A percentile compares a stretch with the other conserved stretches of the same genome.
phyloP scores from a whole-genome alignment of 1,284 basidiomycete species.

The Ceratobasidium sp. region DNA sequence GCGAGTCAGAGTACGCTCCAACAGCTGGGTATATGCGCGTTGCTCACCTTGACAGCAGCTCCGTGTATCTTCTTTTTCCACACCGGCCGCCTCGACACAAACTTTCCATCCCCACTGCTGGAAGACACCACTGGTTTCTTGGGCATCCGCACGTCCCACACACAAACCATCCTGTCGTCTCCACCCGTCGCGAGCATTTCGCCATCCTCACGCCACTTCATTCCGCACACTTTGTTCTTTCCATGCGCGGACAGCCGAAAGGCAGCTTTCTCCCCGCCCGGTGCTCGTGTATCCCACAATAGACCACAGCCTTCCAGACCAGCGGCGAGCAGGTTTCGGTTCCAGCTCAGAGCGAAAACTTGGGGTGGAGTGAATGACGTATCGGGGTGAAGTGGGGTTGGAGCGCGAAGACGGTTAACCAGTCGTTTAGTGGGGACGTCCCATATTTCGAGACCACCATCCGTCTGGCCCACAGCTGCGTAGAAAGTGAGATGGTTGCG shows the following conservation, averaged over 20 bases:
- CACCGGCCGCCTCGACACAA: constrained; percentile 65
- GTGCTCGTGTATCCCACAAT: constrained; percentile 25
- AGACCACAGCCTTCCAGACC: constrained; percentile 52
- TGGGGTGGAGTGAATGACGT: constrained; percentile 53
- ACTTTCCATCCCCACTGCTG: constrained; percentile 48
- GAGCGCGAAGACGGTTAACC: neutral
- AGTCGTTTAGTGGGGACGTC: constrained; percentile 22
- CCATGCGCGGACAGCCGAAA: constrained; percentile 17
- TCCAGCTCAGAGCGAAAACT: constrained; percentile 84
- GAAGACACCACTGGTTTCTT: constrained; percentile 37
- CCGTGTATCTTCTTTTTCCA: constrained; percentile 95
- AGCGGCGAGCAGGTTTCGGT: constrained; percentile 82
- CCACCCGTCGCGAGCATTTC: constrained; percentile 90
- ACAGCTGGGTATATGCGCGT: constrained; percentile 9
- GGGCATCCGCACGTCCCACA: constrained; percentile 84
- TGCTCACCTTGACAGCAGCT: constrained; percentile 81
- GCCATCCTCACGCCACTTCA: constrained; percentile 83
- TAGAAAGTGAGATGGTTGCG: neutral
- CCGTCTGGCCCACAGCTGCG: constrained; percentile 26
- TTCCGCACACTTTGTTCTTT: constrained; percentile 83
- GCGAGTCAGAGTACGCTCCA: neutral
- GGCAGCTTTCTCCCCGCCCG: neutral
- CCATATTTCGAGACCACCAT: constrained; percentile 16
- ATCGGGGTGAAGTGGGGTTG: neutral
- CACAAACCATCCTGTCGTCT: constrained; percentile 96